Evolutionary conservation across 2,329 filamentous ascomycete genomes (phyloP), one percentile per base, ranked within the genome.

Genomic region (Aspergillus thermomutatus): DNA sequence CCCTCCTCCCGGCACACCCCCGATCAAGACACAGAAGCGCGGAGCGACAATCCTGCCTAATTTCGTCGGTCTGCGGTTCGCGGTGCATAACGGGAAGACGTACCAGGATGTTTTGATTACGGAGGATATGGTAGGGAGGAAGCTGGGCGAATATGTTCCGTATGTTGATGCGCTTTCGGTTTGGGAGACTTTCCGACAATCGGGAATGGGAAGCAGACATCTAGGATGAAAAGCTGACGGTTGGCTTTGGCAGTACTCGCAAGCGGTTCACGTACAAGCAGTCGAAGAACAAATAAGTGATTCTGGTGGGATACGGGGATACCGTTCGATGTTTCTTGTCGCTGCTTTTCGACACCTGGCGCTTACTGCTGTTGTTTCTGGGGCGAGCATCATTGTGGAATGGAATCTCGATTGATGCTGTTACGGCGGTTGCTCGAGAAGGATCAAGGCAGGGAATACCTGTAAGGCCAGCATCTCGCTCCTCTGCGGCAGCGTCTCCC

Each of bases 121-220:
- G 17, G 92, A 96, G 73, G 90, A 96, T 69, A 97, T 97, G 92
- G 92, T 97, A 50, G 92, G 92, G 53, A 89, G 94, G 76, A 97
- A 96, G 78, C 82, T 97, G 65, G 92, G 92, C 67, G 92, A 97
- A 77, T 97, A 96, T 74, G 87, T 91, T 60, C 80, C 85, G 92
- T 96, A 84, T 69, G 91, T 85, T 50, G 46, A 46, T 50, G 21
- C 41, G 1, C 45, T 56, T 28, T 53, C 40, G n/a, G 23, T 37
- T 9, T 49, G 23, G 25, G 19, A 19, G 26, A 26, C 11, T n/a
- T 25, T n/a, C 41, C n/a, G 14, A 17, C 31, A 9, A 9, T 26
- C 17, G 17, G 49, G 27, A 4, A 23, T 48, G 45, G 9, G 19
- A 28, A 17, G 19, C 9, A n/a, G 11, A 14, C 10, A 28, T 10